Base-by-base conservation (phyloP, 1,284 basidiomycete genomes). In the Apiotrichum mycotoxinovorans region DNA sequence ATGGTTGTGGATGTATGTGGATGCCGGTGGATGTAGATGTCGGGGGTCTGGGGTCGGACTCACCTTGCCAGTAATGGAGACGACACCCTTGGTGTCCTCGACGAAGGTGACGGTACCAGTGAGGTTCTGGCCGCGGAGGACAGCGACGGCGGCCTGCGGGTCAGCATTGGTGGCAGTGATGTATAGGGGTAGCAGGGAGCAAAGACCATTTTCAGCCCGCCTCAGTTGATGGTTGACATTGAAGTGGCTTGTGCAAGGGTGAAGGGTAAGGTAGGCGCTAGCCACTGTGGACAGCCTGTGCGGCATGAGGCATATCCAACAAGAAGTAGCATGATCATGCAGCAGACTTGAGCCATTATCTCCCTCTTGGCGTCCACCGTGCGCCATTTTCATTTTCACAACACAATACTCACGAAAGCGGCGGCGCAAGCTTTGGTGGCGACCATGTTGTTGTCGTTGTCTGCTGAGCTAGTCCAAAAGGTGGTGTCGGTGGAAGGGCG, bases 71-170 rank as follows among this genome's bases (percentile, higher is more conserved):
- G 34, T 35, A 44, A 62, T 44, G 17, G n/a, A 7, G 27, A 62
- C 57, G 12, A 10, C 4, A 7, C 50, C 42, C 18, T 33, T 14
- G 38, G 26, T 33, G 34, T 43, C 42, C 54, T 58, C 47, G 27
- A 44, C 35, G 37, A 62, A 58, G 37, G 34, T 45, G 49, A 62
- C 48, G 33, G 35, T 40, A 48, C 60, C 60, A n/a, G 26, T 51
- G 40, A 52, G 45, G 40, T 33, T 44, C 30, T 26, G 14, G 52
- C 59, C 56, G 7, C 14, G 14, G 52, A 61, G 44, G 22, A 46
- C 37, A 43, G 51, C 53, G 14, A 56, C 41, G 38, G 51, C 60
- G 50, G 53, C 47, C 49, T 51, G 49, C 15, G n/a, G 37, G 49
- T 41, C 22, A 34, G 27, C 30, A 34, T 44, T 5, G 30, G 30